Percentiles rank a stretch among this genome's conserved stretches.
Evolutionary conservation across 2,329 filamentous ascomycete species (phyloP).

Genomic region (Magnaporthales sp.): DNA sequence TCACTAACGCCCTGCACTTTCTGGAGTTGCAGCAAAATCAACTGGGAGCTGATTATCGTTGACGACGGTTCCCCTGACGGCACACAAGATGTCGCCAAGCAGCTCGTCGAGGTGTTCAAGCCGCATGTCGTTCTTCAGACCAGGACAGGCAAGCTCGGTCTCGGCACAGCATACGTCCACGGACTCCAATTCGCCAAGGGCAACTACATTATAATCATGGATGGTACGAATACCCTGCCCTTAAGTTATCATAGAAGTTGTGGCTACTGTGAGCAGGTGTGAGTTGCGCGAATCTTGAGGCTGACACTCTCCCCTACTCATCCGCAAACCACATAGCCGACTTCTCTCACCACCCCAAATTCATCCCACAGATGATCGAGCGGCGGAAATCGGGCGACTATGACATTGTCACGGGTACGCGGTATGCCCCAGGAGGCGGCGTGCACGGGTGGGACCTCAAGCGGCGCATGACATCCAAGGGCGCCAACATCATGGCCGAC

Average conservation of each 20-base stretch:
- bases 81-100: conserved; percentile 81
- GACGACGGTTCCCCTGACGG: conserved; percentile 97
- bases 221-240: conserved; percentile 37
- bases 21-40: conserved; percentile 60
- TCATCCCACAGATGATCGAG: conserved; percentile 89
- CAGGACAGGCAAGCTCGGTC: conserved; percentile 90
- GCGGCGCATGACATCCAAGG: conserved; percentile 73
- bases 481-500: conserved; percentile 92
- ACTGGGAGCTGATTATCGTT: conserved; percentile 97
- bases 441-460: conserved; percentile 97
- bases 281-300: background rate
- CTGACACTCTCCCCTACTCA: background rate
- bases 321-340: conserved; percentile 60
- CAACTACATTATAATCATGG: conserved; percentile 99
- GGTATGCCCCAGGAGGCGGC: conserved; percentile 82
- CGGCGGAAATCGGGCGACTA: conserved; percentile 70
- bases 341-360: conserved; percentile 98
- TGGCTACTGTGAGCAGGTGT: background rate
- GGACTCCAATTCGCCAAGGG: conserved; percentile 83
- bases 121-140: conserved; percentile 76
- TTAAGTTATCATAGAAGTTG: background rate
- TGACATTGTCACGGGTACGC: conserved; percentile 94
- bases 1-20: background rate
- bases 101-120: conserved; percentile 80
- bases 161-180: conserved; percentile 93